Evolutionary conservation across 2,329 filamentous ascomycete species (phyloP), one percentile per base, ranked within the genome.

Genomic region (Penicillium freii): DNA sequence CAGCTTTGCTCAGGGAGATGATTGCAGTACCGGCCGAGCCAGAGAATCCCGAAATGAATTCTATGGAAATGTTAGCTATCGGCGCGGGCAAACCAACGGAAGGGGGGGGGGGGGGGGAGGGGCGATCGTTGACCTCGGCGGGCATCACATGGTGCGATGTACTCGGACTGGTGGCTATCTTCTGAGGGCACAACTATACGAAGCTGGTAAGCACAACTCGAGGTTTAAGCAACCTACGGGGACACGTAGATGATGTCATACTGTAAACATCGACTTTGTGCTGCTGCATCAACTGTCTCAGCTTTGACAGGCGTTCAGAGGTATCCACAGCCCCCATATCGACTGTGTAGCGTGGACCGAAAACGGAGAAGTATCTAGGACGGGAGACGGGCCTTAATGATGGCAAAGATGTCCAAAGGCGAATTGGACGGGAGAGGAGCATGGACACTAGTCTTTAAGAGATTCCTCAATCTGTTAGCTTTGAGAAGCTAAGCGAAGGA

Each of bases 161-260:
- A 99, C 79, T 99, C 94, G 65, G 93, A 97, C 66, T 93, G 91
- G 74, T 99, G 94, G 72, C 91, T 93, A 74, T 99, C 94, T 83
- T 97, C 94, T 34, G 93, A 97, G 0, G 94, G 94, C 7, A 97
- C 85, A 71, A 99, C 93, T 97, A 72, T 60, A 49, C 54, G 53
- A 65, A 65, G 61, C 44, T 29, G 31, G 63, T 70, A 66, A 82
- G 77, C 68, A 62, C 63, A 62, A 43, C 7, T 19, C 21, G 27
- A 19, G 39, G 54, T 58, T 55, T 54, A n/a, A 43, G 60, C 7
- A 48, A 47, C 25, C 34, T 19, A 15, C 17, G 17, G 46, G 51
- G 17, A 43, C 57, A 44, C 17, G 43, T 53, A 59, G 61, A 59
- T 67, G 64, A 64, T 56, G 43, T 61, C 64, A 63, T 87, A 97